Percentiles rank a stretch among this genome's conserved stretches.
These are phyloP conservation scores for Collybia nuda DNA, from an alignment of 768 basidiomycete genomes.

Conservation along the genomic window DNA sequence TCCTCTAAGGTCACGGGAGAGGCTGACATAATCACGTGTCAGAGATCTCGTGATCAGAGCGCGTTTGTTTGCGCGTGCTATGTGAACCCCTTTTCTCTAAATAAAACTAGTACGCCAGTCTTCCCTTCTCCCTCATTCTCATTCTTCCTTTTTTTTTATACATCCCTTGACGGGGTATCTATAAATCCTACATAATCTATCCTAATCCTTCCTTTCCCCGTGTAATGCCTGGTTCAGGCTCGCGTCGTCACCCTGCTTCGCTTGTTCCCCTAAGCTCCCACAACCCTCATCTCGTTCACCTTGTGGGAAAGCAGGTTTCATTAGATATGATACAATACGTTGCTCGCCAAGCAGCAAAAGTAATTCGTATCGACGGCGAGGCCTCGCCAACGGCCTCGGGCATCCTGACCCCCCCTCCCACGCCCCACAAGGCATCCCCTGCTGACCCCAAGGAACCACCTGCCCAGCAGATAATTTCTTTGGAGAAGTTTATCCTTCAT, in stretches of 20 bases:
- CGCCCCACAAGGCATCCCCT: slow-evolving; percentile 50
- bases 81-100: too few relatives aligned
- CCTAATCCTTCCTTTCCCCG: slow-evolving; percentile 24
- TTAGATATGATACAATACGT: slow-evolving; percentile 86
- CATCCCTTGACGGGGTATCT: slow-evolving; percentile 43
- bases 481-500: slow-evolving; percentile 83
- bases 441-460: slow-evolving; percentile 30
- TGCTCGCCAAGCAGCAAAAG: slow-evolving; percentile 72
- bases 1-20: too few relatives aligned
- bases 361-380: slow-evolving; percentile 71
- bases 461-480: slow-evolving; percentile 45
- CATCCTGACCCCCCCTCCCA: slow-evolving; percentile 69
- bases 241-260: slow-evolving; percentile 69
- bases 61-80: too few relatives aligned
- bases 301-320: slow-evolving; percentile 77
- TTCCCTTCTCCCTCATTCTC: slow-evolving; percentile 6
- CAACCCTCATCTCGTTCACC: slow-evolving; percentile 76
- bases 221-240: slow-evolving; percentile 24
- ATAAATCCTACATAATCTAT: slow-evolving; percentile 28
- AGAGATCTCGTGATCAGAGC: too few relatives aligned
- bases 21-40: too few relatives aligned
- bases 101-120: too few relatives aligned
- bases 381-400: slow-evolving; percentile 26
- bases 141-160: slow-evolving; percentile 25
- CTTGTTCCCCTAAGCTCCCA: slow-evolving; percentile 76